phyloP scores from a whole-genome alignment of 192 early-diverging fungal species.

The Coemansia sp. region DNA sequence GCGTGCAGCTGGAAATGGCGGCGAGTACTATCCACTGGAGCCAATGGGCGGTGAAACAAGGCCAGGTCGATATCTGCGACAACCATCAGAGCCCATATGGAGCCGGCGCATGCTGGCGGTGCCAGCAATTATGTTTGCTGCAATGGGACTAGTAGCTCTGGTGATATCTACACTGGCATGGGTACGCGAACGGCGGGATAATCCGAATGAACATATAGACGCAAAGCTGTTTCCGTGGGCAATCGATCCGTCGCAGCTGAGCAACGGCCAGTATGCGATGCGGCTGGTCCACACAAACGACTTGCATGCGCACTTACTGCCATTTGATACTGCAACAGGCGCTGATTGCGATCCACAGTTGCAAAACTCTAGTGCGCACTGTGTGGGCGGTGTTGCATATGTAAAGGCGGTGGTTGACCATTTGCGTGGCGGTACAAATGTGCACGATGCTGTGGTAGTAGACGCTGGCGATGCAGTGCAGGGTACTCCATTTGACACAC shows the following conservation, averaged over 20 bases:
- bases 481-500: constrained; percentile 68
- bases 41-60: background rate
- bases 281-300: constrained; percentile 62
- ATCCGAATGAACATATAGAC: constrained; percentile 14
- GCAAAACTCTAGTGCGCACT: constrained; percentile 21
- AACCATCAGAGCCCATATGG: constrained; percentile 37
- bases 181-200: constrained; percentile 19
- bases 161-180: constrained; percentile 25
- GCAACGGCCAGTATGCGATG: constrained; percentile 28
- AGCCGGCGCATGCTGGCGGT: constrained; percentile 34
- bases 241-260: constrained; percentile 11
- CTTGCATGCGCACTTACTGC: constrained; percentile 55
- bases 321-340: constrained; percentile 48
- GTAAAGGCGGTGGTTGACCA: constrained; percentile 65
- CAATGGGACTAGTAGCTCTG: constrained; percentile 20
- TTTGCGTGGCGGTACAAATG: constrained; percentile 47
- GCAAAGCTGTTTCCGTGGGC: constrained; percentile 24
- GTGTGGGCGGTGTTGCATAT: constrained; percentile 68
- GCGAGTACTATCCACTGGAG: constrained; percentile 9
- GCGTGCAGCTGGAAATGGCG: background rate
- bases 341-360: constrained; percentile 43
- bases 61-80: background rate
- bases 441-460: constrained; percentile 59
- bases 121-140: constrained; percentile 24
- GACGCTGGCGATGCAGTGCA: constrained; percentile 75